phyloP scores from a whole-genome alignment of 805 yeast species.

The Kodamaea restingae region DNA sequence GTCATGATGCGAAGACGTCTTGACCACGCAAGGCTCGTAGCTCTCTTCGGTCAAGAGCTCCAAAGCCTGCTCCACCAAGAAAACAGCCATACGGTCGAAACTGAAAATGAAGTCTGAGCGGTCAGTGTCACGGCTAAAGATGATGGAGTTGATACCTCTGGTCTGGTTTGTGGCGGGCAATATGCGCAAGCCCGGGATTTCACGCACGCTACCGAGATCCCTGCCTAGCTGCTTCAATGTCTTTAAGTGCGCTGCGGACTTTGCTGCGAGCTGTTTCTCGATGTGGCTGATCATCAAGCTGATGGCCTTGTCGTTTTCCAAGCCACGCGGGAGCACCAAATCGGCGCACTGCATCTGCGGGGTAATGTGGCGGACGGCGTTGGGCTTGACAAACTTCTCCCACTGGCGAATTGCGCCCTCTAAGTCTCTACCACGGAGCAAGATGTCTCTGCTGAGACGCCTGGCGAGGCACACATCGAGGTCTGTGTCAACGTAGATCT shows the following conservation, averaged over 20 bases:
- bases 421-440: conserved; percentile 81
- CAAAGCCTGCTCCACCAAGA: conserved; percentile 64
- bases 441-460: conserved; percentile 80
- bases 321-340: conserved; percentile 85
- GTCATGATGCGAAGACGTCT: conserved; percentile 17
- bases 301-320: conserved; percentile 78
- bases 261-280: conserved; percentile 59
- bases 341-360: conserved; percentile 82
- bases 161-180: conserved; percentile 61
- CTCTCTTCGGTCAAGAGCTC: conserved; percentile 42
- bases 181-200: conserved; percentile 27
- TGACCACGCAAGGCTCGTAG: conserved; percentile 31
- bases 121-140: conserved; percentile 51
- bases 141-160: conserved; percentile 64
- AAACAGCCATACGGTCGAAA: conserved; percentile 76
- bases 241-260: conserved; percentile 64
- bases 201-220: conserved; percentile 2
- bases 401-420: conserved; percentile 83
- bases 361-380: conserved; percentile 67
- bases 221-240: conserved; percentile 56
- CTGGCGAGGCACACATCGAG: conserved; percentile 89
- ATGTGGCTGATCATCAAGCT: conserved; percentile 77
- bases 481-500: conserved; percentile 90
- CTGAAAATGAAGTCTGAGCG: conserved; percentile 82
- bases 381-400: conserved; percentile 89